Conservation (phyloP, 1,284 basidiomycete genomes). For the Naganishia sp. region DNA sequence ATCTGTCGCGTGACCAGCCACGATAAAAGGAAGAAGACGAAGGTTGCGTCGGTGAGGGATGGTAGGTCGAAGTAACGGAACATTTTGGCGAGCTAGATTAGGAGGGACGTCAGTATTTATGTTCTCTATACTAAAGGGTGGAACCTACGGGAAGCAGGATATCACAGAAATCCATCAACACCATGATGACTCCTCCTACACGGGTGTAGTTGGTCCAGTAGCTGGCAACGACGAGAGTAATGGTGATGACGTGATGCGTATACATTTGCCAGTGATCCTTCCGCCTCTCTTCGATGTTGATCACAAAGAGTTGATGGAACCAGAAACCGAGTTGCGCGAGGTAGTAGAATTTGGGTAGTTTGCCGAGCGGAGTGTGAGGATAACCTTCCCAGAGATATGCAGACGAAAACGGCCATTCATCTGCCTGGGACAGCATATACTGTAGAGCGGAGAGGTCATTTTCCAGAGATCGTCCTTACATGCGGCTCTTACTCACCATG, state of each 20-base stretch:
- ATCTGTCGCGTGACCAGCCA: constrained; percentile 86
- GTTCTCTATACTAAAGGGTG: background rate
- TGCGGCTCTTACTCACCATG: constrained; percentile 64
- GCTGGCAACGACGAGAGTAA: constrained; percentile 72
- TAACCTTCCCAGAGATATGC: constrained; percentile 76
- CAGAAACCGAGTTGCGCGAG: constrained; percentile 90
- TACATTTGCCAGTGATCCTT: constrained; percentile 97
- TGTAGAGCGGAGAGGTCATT: constrained; percentile 47
- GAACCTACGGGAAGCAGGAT: constrained; percentile 80
- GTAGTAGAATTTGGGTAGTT: constrained; percentile 85
- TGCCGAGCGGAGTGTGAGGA: constrained; percentile 76
- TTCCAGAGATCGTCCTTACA: background rate
- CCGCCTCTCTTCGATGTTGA: constrained; percentile 88
- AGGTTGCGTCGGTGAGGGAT: constrained; percentile 71
- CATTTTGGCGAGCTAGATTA: constrained; percentile 81
- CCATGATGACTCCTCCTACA: constrained; percentile 81
- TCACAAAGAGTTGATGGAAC: constrained; percentile 83
- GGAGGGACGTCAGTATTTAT: constrained; percentile 4
- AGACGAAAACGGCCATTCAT: constrained; percentile 68
- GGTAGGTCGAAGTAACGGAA: constrained; percentile 75
- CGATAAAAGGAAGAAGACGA: constrained; percentile 78
- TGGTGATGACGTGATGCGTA: constrained; percentile 88
- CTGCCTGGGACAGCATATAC: constrained; percentile 76
- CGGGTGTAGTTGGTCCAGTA: constrained; percentile 84
- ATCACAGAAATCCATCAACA: constrained; percentile 91